phyloP scores from a whole-genome alignment of 257 asterid genomes.

The Solanum medicagineum region DNA sequence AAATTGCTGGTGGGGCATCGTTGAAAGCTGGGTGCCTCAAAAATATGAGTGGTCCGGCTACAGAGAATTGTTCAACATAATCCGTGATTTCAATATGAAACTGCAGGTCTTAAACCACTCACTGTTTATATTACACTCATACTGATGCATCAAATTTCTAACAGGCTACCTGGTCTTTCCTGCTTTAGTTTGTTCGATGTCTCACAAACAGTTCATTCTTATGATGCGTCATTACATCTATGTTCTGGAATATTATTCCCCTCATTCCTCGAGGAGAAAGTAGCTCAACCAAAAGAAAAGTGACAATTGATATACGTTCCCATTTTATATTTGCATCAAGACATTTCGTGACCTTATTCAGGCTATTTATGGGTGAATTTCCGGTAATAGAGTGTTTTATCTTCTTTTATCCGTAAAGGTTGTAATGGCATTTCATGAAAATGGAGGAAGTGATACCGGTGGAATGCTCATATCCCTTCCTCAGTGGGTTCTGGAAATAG shows the following conservation, averaged over 20 bases:
- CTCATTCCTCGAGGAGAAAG: background rate
- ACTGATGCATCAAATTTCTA: background rate
- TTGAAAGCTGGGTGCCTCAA: slow-evolving; percentile 57
- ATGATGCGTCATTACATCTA: background rate
- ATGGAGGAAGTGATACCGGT: slow-evolving; percentile 51
- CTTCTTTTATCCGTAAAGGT: slow-evolving; percentile 26
- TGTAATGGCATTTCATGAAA: slow-evolving; percentile 64
- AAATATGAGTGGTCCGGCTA: slow-evolving; percentile 71
- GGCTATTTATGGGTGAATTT: background rate
- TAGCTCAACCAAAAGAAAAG: background rate
- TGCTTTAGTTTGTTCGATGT: background rate
- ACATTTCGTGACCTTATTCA: background rate
- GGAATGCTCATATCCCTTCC: slow-evolving; percentile 56
- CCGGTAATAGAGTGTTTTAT: background rate
- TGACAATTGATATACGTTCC: background rate
- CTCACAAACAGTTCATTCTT: background rate
- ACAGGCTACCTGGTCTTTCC: background rate
- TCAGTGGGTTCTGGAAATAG: slow-evolving; percentile 71
- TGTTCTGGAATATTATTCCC: background rate
- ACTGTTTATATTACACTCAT: background rate
- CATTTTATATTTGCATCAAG: background rate
- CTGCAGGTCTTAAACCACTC: slow-evolving; percentile 36
- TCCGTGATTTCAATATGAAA: slow-evolving; percentile 47
- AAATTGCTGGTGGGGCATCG: slow-evolving; percentile 71
- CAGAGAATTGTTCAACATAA: slow-evolving; percentile 49